Percentiles rank a stretch among this genome's conserved stretches.
phyloP scores from a whole-genome alignment of 768 basidiomycete species.

The Scleroderma citrinum region DNA sequence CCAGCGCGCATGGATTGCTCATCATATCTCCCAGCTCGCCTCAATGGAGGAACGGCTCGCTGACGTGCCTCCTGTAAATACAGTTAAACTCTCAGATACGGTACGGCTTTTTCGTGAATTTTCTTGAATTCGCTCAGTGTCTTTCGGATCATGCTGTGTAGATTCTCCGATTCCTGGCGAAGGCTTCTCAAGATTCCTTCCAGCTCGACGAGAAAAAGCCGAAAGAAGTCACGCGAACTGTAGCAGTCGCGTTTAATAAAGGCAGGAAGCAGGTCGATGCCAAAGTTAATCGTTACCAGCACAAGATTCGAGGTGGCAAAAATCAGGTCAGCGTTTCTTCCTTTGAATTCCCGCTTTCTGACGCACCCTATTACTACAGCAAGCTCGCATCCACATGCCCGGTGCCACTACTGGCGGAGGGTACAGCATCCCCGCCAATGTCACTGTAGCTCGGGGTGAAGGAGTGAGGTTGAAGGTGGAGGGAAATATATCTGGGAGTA shows the following conservation, averaged over 20 bases:
- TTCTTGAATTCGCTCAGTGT: background rate
- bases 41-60: slow-evolving; percentile 17
- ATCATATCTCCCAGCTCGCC: slow-evolving; percentile 22
- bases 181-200: slow-evolving; percentile 18
- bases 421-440: slow-evolving; percentile 17
- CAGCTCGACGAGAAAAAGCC: slow-evolving; percentile 26
- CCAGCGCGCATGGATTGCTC: slow-evolving; percentile 27
- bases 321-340: slow-evolving; percentile 31
- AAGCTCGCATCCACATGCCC: slow-evolving; percentile 19
- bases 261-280: slow-evolving; percentile 11
- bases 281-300: slow-evolving; percentile 24
- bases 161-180: slow-evolving; percentile 24
- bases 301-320: slow-evolving; percentile 24
- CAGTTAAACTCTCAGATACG: slow-evolving; percentile 16
- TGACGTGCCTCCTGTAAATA: slow-evolving; percentile 21
- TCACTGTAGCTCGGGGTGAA: slow-evolving; percentile 10
- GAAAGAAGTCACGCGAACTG: slow-evolving; percentile 15
- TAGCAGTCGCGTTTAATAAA: slow-evolving; percentile 9
- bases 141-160: slow-evolving; percentile 4
- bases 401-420: slow-evolving; percentile 12
- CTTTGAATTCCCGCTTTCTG: background rate
- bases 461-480: slow-evolving; percentile 17
- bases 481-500: slow-evolving; percentile 26
- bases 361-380: slow-evolving; percentile 5
- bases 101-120: slow-evolving; percentile 6